Base-by-base conservation (phyloP, 1,284 basidiomycete genomes). In the Cerrena zonata region DNA sequence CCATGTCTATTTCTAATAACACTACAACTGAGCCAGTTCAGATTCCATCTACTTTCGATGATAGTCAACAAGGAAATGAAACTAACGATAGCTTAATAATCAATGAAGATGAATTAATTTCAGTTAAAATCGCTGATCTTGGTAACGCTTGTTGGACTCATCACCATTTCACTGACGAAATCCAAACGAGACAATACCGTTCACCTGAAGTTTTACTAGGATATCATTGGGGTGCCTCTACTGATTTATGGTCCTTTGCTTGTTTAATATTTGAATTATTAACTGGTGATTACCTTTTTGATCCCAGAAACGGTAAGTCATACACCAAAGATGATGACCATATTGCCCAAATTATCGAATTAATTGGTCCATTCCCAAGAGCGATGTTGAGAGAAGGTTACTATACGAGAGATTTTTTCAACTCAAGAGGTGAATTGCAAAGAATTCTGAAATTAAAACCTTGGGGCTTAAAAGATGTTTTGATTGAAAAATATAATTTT, bases 251-350 rank as follows among this genome's bases (percentile, higher is more conserved):
- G 94, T 93, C 89, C 61, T 88, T 96, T 0, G 89, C 92, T 1
- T 94, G 91, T 69, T 84, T 98, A 72, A 80, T 91, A 46, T 94
- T 94, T 61, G 91, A 94, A 65, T 78, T 94, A 26, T 81, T 94
- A 58, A 94, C 91, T 25, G 88, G 91, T 25, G 90, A 94, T 66
- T 94, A 93, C 69, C 76, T 94, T 47, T 94, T 94, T 62, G 91
- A 94, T 62, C 86, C 84, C 0, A 84, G 83, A 2, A 80, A 82
- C 1, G 86, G 86, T 3, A 79, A 81, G 30, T 74, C 84, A 25
- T 89, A 86, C 56, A 88, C 86, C 72, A 95, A 96, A 70, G 95
- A 99, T 68, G 94, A 98, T 68, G 95, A 99, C 65, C 94, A 98
- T 65, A 91, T 98, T 53, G 94, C 95, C 3, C 94, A 99, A 71